phyloP scores from a whole-genome alignment of 768 basidiomycete species.

The Kwoniella bestiolae region DNA sequence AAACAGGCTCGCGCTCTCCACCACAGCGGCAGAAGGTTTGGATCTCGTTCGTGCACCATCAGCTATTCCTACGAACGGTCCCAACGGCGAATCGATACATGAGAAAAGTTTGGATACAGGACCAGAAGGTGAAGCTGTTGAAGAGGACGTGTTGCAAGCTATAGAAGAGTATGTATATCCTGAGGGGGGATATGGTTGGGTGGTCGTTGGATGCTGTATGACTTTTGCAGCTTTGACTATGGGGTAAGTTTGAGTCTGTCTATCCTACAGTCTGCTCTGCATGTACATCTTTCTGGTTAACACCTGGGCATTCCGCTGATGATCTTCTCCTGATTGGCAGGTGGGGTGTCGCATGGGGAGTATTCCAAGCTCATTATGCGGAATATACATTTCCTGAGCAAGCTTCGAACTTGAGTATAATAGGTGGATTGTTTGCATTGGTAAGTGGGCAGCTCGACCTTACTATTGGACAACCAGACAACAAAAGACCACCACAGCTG shows the following conservation, averaged over 20 bases:
- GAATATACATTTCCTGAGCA: slow-evolving; percentile 12
- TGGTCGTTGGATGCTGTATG: slow-evolving; percentile 33
- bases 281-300: too few relatives aligned
- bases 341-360: slow-evolving; percentile 22
- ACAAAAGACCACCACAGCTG: too few relatives aligned
- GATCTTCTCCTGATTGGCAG: background rate
- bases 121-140: background rate
- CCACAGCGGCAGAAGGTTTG: background rate
- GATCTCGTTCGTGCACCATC: background rate
- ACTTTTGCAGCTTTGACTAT: slow-evolving; percentile 34
- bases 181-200: slow-evolving; percentile 45
- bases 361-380: slow-evolving; percentile 21
- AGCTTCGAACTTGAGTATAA: slow-evolving; percentile 10
- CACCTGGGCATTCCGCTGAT: too few relatives aligned
- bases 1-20: background rate
- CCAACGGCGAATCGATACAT: background rate
- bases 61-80: background rate
- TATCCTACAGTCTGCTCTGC: background rate
- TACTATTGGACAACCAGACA: too few relatives aligned
- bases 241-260: slow-evolving; percentile 25
- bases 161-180: slow-evolving; percentile 31
- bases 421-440: slow-evolving; percentile 13
- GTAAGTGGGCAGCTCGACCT: too few relatives aligned
- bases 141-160: background rate
- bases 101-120: background rate